phyloP scores from a whole-genome alignment of 83 land plant species.

The Picea abies region DNA sequence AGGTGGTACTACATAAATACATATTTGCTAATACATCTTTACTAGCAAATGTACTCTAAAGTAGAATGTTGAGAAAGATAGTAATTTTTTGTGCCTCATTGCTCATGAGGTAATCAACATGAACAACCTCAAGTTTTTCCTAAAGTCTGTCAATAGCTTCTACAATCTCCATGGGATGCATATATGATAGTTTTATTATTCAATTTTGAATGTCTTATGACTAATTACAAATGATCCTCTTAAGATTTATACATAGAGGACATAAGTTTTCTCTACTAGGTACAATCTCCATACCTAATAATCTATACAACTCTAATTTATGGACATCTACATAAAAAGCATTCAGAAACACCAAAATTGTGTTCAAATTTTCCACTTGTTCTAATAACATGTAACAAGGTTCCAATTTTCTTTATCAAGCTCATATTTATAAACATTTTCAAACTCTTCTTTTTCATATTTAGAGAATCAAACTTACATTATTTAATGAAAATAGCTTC shows the following conservation, averaged over 20 bases:
- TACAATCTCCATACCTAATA: slow-evolving; percentile 87
- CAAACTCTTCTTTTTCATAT: slow-evolving; percentile 91
- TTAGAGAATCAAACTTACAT: slow-evolving; percentile 87
- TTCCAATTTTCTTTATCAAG: slow-evolving; percentile 85
- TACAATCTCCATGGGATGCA: slow-evolving; percentile 99
- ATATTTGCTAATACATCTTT: too few species aligned
- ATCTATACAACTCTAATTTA: slow-evolving; percentile 82
- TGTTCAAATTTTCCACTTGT: slow-evolving; percentile 86
- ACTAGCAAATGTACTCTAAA: slow-evolving; percentile 93
- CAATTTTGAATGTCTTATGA: slow-evolving; percentile 93
- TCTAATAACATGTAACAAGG: slow-evolving; percentile 89
- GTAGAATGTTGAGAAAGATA: slow-evolving; percentile 85
- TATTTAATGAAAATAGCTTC: slow-evolving; percentile 97
- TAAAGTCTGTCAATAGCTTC: slow-evolving; percentile 94
- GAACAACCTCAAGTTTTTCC: slow-evolving; percentile 92
- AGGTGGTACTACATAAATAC: slow-evolving; percentile 90
- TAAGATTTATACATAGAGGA: slow-evolving; percentile 89
- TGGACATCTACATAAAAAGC: slow-evolving; percentile 98
- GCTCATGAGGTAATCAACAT: slow-evolving; percentile 88
- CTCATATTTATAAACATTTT: slow-evolving; percentile 76
- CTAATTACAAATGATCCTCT: slow-evolving; percentile 90
- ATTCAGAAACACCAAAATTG: slow-evolving; percentile 82
- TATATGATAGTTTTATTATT: slow-evolving; percentile 84
- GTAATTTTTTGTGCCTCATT: slow-evolving; percentile 98
- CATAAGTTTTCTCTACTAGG: slow-evolving; percentile 83